A percentile compares a stretch with the other conserved stretches of the same genome.
phyloP scores from a whole-genome alignment of 495 filamentous ascomycete genomes.

The Penicillium dipodomyicola region DNA sequence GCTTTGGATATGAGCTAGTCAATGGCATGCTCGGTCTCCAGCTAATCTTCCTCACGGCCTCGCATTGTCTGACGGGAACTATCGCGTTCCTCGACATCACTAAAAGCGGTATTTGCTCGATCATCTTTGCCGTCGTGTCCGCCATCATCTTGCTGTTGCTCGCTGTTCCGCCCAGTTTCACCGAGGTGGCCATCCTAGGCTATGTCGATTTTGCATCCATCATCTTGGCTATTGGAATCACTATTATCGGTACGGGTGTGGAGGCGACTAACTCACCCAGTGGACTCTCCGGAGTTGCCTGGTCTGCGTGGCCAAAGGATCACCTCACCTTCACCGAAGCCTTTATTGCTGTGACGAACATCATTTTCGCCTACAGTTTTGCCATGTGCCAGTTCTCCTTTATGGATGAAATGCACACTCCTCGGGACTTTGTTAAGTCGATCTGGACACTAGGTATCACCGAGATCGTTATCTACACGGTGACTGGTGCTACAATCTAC shows the following conservation, averaged over 20 bases:
- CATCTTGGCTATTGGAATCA: conserved; percentile 62
- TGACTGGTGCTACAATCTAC: conserved; percentile 68
- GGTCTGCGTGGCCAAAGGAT: conserved; percentile 39
- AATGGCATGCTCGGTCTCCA: conserved; percentile 58
- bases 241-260: conserved; percentile 63
- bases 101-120: conserved; percentile 57
- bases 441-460: conserved; percentile 57
- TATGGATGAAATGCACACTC: conserved; percentile 72
- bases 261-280: conserved; percentile 34
- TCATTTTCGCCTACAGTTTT: conserved; percentile 64
- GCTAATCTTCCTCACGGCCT: conserved; percentile 66
- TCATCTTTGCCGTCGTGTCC: conserved; percentile 62
- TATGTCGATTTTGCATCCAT: conserved; percentile 66
- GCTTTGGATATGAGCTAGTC: conserved; percentile 60
- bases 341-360: conserved; percentile 66
- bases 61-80: conserved; percentile 67
- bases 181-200: conserved; percentile 56
- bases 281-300: conserved; percentile 34
- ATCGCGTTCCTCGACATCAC: conserved; percentile 66
- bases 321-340: conserved; percentile 33
- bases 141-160: conserved; percentile 58
- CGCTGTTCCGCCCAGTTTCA: conserved; percentile 56
- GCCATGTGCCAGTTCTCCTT: conserved; percentile 69
- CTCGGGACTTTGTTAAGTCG: conserved; percentile 59
- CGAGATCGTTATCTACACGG: conserved; percentile 64